Conservation (phyloP, 2,329 filamentous ascomycete genomes). For the Colletotrichum sp. region DNA sequence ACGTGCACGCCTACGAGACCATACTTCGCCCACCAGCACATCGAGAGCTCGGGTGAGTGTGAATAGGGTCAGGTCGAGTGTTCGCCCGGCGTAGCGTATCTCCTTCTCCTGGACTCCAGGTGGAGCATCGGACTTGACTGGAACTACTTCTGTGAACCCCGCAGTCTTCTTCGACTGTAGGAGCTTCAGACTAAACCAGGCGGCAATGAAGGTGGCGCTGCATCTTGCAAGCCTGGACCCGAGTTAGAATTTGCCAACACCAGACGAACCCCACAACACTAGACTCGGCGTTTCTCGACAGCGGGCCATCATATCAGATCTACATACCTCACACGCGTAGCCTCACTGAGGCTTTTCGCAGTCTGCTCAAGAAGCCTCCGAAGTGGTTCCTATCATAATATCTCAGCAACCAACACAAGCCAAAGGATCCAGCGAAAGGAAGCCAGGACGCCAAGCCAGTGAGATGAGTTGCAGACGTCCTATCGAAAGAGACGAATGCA, state of each 20-base stretch:
- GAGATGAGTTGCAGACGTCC: neutral
- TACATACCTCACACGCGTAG: conserved; percentile 24
- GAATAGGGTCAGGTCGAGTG: conserved; percentile 84
- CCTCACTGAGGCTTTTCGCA: conserved; percentile 24
- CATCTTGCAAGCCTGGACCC: conserved; percentile 56
- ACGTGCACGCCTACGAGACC: conserved; percentile 56
- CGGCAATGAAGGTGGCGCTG: conserved; percentile 62
- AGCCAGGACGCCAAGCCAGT: neutral
- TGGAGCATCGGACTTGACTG: conserved; percentile 31
- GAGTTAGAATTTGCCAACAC: conserved; percentile 20
- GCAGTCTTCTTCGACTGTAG: conserved; percentile 60
- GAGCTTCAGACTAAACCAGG: conserved; percentile 61
- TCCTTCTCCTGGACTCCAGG: conserved; percentile 29
- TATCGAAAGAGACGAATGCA: neutral
- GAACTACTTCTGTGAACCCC: conserved; percentile 44
- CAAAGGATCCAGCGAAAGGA: neutral
- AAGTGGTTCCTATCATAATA: conserved; percentile 22
- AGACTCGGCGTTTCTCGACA: neutral
- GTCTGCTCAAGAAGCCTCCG: conserved; percentile 27
- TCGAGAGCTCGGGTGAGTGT: conserved; percentile 75
- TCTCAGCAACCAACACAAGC: neutral
- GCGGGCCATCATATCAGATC: neutral
- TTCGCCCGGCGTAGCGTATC: conserved; percentile 65
- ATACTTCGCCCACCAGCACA: conserved; percentile 69
- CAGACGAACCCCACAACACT: neutral